Conservation (phyloP, 805 yeast genomes). For the Lachancea sp. region DNA sequence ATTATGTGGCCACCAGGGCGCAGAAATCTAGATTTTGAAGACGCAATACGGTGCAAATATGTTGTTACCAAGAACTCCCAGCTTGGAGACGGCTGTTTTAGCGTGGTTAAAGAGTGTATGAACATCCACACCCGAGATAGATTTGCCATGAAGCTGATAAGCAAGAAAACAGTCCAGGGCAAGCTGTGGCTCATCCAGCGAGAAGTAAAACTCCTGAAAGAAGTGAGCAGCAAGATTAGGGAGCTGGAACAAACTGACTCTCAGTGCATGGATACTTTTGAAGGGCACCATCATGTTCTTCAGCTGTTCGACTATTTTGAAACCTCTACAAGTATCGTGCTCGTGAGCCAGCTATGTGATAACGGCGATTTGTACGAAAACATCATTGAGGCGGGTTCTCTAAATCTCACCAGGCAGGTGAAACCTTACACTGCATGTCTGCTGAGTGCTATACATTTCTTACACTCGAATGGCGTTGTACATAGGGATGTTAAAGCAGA, state of each 20-base stretch:
- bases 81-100: constrained; percentile 45
- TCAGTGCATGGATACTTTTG: constrained; percentile 17
- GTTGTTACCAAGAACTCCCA: constrained; percentile 22
- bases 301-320: constrained; percentile 66
- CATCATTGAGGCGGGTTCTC: constrained; percentile 41
- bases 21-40: background rate
- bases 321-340: constrained; percentile 47
- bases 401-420: constrained; percentile 43
- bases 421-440: constrained; percentile 44
- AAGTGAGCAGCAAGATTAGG: constrained; percentile 22
- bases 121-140: constrained; percentile 36
- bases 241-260: constrained; percentile 27
- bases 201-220: constrained; percentile 48
- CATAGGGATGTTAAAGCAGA: constrained; percentile 74
- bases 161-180: constrained; percentile 24
- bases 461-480: constrained; percentile 54
- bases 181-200: constrained; percentile 43
- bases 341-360: constrained; percentile 60
- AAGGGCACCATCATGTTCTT: constrained; percentile 44
- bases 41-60: constrained; percentile 22
- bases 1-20: constrained; percentile 7
- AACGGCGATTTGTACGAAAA: constrained; percentile 67
- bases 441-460: constrained; percentile 48
- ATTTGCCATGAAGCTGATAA: constrained; percentile 43
- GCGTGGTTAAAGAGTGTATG: constrained; percentile 46